A percentile compares a stretch with the other conserved stretches of the same genome.
Conservation (phyloP, 2,329 filamentous ascomycete genomes). For the Cylindrodendrum hubeiense region DNA sequence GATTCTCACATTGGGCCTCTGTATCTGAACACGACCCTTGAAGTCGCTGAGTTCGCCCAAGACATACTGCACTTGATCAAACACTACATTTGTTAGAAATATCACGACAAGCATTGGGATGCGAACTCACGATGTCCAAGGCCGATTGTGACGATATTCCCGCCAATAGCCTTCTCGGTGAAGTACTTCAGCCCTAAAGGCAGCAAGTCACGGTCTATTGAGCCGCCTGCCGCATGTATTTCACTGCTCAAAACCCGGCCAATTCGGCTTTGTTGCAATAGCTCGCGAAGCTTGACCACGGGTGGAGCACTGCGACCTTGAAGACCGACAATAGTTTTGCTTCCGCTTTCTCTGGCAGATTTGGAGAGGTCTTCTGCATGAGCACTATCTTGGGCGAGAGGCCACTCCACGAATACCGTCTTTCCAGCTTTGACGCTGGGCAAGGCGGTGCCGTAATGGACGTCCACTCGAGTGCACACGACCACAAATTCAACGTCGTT, state of each 20-base stretch:
- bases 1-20: conserved; percentile 56
- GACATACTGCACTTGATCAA: conserved; percentile 60
- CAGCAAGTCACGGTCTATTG: conserved; percentile 49
- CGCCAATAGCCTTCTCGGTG: conserved; percentile 59
- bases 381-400: conserved; percentile 59
- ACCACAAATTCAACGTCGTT: conserved; percentile 67
- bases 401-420: conserved; percentile 69
- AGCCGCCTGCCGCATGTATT: conserved; percentile 53
- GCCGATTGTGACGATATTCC: conserved; percentile 57
- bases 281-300: conserved; percentile 56
- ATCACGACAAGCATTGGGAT: rapidly evolving
- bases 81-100: conserved; percentile 46
- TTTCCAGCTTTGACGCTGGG: conserved; percentile 66
- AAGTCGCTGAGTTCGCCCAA: conserved; percentile 58
- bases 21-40: conserved; percentile 57
- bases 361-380: conserved; percentile 57
- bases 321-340: conserved; percentile 60
- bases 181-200: conserved; percentile 60
- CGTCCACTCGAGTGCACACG: conserved; percentile 65
- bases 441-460: conserved; percentile 59
- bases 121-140: conserved; percentile 56
- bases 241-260: conserved; percentile 67
- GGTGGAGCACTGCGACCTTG: conserved; percentile 63
- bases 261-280: conserved; percentile 60
- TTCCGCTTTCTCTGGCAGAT: conserved; percentile 48